These are phyloP conservation scores for Vigna trinervia DNA, from an alignment of 306 rosid species.

Conservation along the genomic window DNA sequence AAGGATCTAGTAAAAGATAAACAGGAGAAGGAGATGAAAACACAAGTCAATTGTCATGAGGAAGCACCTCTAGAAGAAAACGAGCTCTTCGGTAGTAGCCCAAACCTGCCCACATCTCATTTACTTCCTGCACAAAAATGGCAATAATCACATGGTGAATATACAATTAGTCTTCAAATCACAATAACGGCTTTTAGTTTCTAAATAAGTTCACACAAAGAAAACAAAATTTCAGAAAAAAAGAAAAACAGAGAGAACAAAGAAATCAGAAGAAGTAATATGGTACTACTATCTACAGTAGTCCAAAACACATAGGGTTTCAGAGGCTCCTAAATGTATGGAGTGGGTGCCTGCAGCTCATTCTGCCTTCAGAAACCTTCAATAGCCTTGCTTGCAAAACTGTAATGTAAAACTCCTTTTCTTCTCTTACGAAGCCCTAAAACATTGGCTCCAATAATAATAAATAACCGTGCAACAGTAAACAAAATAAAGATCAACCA, in stretches of 20 bases:
- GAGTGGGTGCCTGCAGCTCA: not conserved
- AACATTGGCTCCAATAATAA: not conserved
- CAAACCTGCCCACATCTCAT: constrained; percentile 97
- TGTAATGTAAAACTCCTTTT: constrained; percentile 2
- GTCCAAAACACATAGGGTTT: not conserved
- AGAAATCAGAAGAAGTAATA: constrained; percentile 20
- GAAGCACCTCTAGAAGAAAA: constrained; percentile 77
- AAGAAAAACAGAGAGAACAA: not conserved
- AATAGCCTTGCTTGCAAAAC: constrained; percentile 13
- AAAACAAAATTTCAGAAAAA: not conserved
- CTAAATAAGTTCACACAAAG: constrained; percentile 15
- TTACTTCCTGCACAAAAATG: constrained; percentile 73
- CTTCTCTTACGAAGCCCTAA: not conserved
- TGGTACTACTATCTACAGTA: constrained; percentile 10
- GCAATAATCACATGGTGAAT: constrained; percentile 19
- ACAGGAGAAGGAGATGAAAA: not conserved
- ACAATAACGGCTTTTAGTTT: constrained; percentile 22
- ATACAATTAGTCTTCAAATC: constrained; percentile 9
- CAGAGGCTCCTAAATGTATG: not conserved
- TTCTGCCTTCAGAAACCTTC: constrained; percentile 1
- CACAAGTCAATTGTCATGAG: not conserved
- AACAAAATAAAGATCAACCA: not conserved
- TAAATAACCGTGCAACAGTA: not conserved
- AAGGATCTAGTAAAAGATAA: not conserved
- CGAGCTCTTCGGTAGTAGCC: constrained; percentile 97